Evolutionary conservation across 176 grass and related monocot species (phyloP).

Genomic region (Aegilops speltoides): DNA sequence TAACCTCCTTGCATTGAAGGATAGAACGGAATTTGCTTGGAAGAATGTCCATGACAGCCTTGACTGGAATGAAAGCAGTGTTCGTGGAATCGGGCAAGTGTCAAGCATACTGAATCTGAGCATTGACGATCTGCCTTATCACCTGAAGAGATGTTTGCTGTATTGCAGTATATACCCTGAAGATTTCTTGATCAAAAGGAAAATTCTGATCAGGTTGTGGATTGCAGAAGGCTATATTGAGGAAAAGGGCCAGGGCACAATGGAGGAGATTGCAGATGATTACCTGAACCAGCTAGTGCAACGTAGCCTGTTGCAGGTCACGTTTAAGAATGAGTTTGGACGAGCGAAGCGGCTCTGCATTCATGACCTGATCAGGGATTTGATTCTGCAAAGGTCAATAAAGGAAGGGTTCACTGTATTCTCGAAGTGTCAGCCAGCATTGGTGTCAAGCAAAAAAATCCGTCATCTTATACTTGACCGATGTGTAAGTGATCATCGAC

Average conservation of each 20-base stretch:
- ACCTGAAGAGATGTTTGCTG: constrained; percentile 47
- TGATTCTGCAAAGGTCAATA: constrained; percentile 18
- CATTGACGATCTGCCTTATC: constrained; percentile 38
- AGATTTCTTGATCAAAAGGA: constrained; percentile 37
- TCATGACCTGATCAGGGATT: constrained; percentile 31
- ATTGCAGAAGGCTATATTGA: constrained; percentile 46
- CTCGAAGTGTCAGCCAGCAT: not conserved
- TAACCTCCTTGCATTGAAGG: constrained; percentile 28
- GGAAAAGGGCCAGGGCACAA: constrained; percentile 18
- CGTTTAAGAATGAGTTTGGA: constrained; percentile 30
- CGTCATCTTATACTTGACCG: constrained; percentile 39
- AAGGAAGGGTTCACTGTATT: constrained; percentile 23
- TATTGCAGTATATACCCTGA: constrained; percentile 50
- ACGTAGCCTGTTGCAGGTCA: constrained; percentile 25
- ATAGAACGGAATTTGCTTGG: constrained; percentile 26
- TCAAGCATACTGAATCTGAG: constrained; percentile 47
- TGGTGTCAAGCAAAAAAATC: not conserved
- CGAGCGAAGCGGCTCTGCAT: constrained; percentile 14
- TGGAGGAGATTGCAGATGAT: constrained; percentile 48
- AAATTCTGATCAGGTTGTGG: constrained; percentile 45
- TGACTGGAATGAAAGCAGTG: constrained; percentile 14
- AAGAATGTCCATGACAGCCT: constrained; percentile 34
- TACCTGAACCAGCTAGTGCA: constrained; percentile 37
- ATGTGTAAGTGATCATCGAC: not conserved
- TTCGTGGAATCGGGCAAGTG: not conserved